These are phyloP conservation scores for Lactuca sativa DNA, from an alignment of 129 eudicot species.

Conservation along the genomic window DNA sequence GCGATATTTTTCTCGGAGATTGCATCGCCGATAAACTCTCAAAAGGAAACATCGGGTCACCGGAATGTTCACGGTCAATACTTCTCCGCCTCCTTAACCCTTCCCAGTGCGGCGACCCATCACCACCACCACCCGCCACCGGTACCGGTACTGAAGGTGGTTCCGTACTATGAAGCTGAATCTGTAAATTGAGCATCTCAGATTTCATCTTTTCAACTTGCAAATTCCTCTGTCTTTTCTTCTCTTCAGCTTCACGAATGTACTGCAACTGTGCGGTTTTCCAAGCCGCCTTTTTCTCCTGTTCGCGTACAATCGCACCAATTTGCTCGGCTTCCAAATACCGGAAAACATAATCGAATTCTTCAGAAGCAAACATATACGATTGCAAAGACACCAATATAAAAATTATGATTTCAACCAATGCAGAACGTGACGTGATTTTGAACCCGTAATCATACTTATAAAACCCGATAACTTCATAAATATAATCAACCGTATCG, in stretches of 20 bases:
- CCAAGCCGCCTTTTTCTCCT: constrained; percentile 54
- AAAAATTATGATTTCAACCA: constrained; percentile 52
- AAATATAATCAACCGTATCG: constrained; percentile 43
- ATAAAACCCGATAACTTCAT: constrained; percentile 55
- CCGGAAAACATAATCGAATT: constrained; percentile 53
- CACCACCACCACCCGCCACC: constrained; percentile 18
- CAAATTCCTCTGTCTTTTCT: constrained; percentile 45
- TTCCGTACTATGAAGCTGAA: constrained; percentile 45
- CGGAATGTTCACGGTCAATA: constrained; percentile 1
- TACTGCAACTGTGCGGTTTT: constrained; percentile 56
- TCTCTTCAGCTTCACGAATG: constrained; percentile 55
- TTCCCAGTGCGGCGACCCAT: constrained; percentile 38
- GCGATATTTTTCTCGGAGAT: constrained; percentile 36
- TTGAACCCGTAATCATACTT: constrained; percentile 55
- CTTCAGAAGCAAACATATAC: constrained; percentile 59
- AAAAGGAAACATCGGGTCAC: constrained; percentile 39
- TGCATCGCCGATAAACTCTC: constrained; percentile 34
- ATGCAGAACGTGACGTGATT: constrained; percentile 51
- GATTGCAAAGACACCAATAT: constrained; percentile 50
- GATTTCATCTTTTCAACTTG: constrained; percentile 64
- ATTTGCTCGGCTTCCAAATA: constrained; percentile 56
- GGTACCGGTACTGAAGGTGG: constrained; percentile 18
- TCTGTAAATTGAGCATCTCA: constrained; percentile 56
- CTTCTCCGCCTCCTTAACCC: constrained; percentile 41
- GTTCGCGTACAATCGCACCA: constrained; percentile 57